Evolutionary conservation across 2,329 filamentous ascomycete species (phyloP).

Genomic region (Nigrospora oryzae): DNA sequence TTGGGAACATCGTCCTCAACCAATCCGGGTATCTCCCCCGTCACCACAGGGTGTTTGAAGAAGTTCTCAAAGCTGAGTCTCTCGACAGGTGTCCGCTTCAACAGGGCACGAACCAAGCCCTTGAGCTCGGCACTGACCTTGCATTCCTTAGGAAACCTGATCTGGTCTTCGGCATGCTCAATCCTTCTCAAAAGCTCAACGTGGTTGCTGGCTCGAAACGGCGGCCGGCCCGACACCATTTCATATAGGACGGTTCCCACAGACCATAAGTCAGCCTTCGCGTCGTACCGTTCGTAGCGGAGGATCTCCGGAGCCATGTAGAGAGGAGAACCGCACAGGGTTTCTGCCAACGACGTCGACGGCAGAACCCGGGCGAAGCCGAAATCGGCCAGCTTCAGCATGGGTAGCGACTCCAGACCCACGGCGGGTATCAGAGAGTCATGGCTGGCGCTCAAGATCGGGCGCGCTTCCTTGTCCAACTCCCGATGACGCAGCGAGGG

Average conservation of each 20-base stretch:
- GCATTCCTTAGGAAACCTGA: slow-evolving; percentile 70
- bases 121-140: slow-evolving; percentile 71
- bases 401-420: slow-evolving; percentile 77
- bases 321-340: slow-evolving; percentile 87
- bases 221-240: slow-evolving; percentile 85
- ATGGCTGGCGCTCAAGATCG: slow-evolving; percentile 68
- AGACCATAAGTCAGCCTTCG: slow-evolving; percentile 95
- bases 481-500: slow-evolving; percentile 68
- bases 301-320: slow-evolving; percentile 99
- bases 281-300: slow-evolving; percentile 94
- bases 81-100: slow-evolving; percentile 81
- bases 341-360: slow-evolving; percentile 86
- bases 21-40: slow-evolving; percentile 68
- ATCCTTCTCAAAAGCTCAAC: slow-evolving; percentile 91
- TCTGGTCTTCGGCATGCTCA: slow-evolving; percentile 77
- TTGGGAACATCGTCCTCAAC: slow-evolving; percentile 65
- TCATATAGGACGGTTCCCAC: slow-evolving; percentile 93
- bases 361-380: slow-evolving; percentile 94
- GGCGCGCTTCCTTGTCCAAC: slow-evolving; percentile 50
- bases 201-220: slow-evolving; percentile 88
- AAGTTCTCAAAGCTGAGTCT: slow-evolving; percentile 80
- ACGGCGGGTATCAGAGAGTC: slow-evolving; percentile 74
- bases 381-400: slow-evolving; percentile 97
- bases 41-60: slow-evolving; percentile 68
- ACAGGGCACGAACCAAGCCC: slow-evolving; percentile 64